Base-by-base conservation (phyloP, 768 basidiomycete genomes). In the Crassisporium funariophilum region DNA sequence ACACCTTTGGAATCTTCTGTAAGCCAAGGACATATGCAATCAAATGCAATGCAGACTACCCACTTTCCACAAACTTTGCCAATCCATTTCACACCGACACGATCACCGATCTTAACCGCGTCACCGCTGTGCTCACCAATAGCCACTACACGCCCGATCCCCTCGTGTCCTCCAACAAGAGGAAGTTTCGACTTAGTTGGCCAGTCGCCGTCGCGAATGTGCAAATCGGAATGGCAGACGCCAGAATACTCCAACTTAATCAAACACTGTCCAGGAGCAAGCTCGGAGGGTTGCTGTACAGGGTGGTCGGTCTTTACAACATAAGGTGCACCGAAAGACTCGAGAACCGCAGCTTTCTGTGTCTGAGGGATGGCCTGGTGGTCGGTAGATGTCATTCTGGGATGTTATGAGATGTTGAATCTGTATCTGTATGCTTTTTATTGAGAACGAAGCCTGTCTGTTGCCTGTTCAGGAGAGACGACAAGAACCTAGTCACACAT, bases 11-110 rank as follows among this genome's bases (percentile, higher is more conserved):
- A 46, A n/a, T 24, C 17, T 16, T 21, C 9, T 27, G 13, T 16
- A n/a, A 31, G 2, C 29, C 19, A 22, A 8, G 15, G 3, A 11
- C 22, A 5, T 6, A 13, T 2, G 16, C n/a, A 43, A 12, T 36
- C 11, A 12, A 15, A 24, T 19, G 27, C 23, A 35, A 46, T 15
- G 37, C 12, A 11, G 25, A 9, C 6, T 8, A 52, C 58, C n/a
- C 40, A 74, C 71, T 63, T 69, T 45, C 69, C 54, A 44, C 74
- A 75, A 0, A 66, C 63, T 35, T 63, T 64, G 0, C 63, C 59
- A 69, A 82, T 67, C 84, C 84, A 87, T 62, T 91, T 91, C 64
- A 91, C 71, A 3, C 90, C 90, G 27, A 91, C 88, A 8, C 84
- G 73, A 50, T 89, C 86, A 16, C 90, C 90, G 21, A 89, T 52